phyloP scores from a whole-genome alignment of 2,329 filamentous ascomycete species.

The Lachnellula cervina region DNA sequence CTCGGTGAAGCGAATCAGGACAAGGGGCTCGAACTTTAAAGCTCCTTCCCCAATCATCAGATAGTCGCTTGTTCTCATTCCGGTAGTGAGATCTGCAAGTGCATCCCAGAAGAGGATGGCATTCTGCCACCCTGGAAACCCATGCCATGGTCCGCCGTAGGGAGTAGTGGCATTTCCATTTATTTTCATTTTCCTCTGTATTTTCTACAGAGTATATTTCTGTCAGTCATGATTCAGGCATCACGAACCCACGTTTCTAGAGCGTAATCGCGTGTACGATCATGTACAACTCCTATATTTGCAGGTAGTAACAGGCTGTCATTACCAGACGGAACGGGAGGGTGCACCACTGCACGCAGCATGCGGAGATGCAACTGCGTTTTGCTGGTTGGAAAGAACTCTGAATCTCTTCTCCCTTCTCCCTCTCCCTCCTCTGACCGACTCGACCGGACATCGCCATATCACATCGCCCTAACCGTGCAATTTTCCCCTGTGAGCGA shows the following conservation, averaged over 20 bases:
- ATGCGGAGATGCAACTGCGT: neutral
- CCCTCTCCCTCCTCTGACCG: slow-evolving; percentile 3
- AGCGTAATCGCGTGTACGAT: neutral
- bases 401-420: neutral
- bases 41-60: slow-evolving; percentile 7
- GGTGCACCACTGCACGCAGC: neutral
- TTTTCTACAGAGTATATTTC: neutral
- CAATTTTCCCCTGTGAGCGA: slow-evolving; percentile 7
- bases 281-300: neutral
- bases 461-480: slow-evolving; percentile 9
- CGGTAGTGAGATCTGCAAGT: slow-evolving; percentile 11
- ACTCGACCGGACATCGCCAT: slow-evolving; percentile 13
- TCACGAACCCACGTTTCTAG: neutral
- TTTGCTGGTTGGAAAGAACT: slow-evolving; percentile 4
- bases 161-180: neutral
- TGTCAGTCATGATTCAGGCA: neutral
- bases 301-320: neutral
- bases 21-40: slow-evolving; percentile 9
- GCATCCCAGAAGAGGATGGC: slow-evolving; percentile 3
- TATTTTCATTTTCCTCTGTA: neutral
- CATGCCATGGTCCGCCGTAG: neutral
- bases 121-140: neutral
- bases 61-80: slow-evolving; percentile 9
- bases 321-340: neutral
- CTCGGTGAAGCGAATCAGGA: slow-evolving; percentile 13